These are phyloP conservation scores for Pezicula rhizophila DNA, from an alignment of 2,329 filamentous ascomycete species.

Conservation along the genomic window DNA sequence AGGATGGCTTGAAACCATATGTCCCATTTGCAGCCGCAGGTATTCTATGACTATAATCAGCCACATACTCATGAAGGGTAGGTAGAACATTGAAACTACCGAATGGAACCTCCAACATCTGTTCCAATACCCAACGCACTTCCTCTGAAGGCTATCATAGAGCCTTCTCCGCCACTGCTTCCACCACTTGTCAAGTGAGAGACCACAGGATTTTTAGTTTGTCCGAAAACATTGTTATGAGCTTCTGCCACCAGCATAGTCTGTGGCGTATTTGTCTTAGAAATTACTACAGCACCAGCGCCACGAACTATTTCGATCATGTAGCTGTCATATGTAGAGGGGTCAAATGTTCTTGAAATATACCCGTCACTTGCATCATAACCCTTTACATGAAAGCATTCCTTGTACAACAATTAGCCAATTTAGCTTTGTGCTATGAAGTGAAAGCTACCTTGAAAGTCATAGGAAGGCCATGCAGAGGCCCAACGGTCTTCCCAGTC, in stretches of 20 bases:
- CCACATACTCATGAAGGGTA: conserved; percentile 61
- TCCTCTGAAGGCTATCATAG: conserved; percentile 70
- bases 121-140: conserved; percentile 76
- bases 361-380: conserved; percentile 82
- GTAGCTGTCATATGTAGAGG: conserved; percentile 57
- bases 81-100: conserved; percentile 63
- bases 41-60: conserved; percentile 63
- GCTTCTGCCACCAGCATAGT: conserved; percentile 38
- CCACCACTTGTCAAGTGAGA: conserved; percentile 76
- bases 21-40: conserved; percentile 27
- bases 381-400: conserved; percentile 67
- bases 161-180: conserved; percentile 64
- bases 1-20: conserved; percentile 26
- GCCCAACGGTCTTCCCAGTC: conserved; percentile 40
- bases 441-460: conserved; percentile 38
- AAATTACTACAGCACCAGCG: conserved; percentile 80
- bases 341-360: conserved; percentile 61
- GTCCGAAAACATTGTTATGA: conserved; percentile 66
- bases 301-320: conserved; percentile 71
- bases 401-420: conserved; percentile 36
- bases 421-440: background rate
- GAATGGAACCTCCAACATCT: conserved; percentile 82
- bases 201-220: conserved; percentile 73
- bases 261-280: conserved; percentile 83
- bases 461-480: conserved; percentile 54